Percentiles rank a stretch among this genome's conserved stretches.
Evolutionary conservation across 2,329 filamentous ascomycete species (phyloP).

Genomic region (Colletotrichum destructivum): DNA sequence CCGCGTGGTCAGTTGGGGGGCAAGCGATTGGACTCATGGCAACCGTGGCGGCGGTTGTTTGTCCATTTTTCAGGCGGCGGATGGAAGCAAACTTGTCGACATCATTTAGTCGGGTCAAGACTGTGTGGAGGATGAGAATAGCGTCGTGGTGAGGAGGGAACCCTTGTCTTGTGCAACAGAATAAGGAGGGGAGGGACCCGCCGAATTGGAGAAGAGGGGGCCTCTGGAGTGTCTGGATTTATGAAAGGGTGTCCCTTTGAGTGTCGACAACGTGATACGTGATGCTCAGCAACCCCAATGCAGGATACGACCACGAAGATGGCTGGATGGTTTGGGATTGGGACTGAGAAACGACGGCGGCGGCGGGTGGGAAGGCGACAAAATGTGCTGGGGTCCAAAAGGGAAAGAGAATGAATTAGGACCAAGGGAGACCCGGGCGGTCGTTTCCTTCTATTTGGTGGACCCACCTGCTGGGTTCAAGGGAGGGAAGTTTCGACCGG

Average conservation of each 20-base stretch:
- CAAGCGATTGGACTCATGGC: conserved; percentile 11
- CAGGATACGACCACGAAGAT: not conserved
- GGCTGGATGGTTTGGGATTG: conserved; percentile 9
- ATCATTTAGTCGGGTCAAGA: not conserved
- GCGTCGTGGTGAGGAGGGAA: conserved; percentile 21
- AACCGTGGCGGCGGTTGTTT: conserved; percentile 19
- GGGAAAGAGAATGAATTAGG: conserved; percentile 8
- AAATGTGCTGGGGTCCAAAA: conserved; percentile 5
- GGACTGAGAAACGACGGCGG: not conserved
- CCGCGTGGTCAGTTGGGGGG: conserved; percentile 24
- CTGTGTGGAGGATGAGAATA: conserved; percentile 10
- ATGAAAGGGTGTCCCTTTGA: not conserved
- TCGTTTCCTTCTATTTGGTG: conserved; percentile 37
- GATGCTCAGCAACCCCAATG: not conserved
- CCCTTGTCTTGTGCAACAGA: conserved; percentile 30
- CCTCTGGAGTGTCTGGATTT: not conserved
- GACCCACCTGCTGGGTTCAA: conserved; percentile 31
- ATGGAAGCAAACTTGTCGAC: conserved; percentile 31
- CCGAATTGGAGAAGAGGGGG: not conserved
- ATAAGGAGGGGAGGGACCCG: conserved; percentile 10
- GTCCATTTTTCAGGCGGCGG: not conserved
- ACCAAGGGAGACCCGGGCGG: conserved; percentile 21
- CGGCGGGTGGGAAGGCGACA: not conserved
- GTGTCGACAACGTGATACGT: not conserved
- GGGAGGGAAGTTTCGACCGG: conserved; percentile 18